phyloP scores from a whole-genome alignment of 2,329 filamentous ascomycete species.

The Neofusicoccum laricinum region DNA sequence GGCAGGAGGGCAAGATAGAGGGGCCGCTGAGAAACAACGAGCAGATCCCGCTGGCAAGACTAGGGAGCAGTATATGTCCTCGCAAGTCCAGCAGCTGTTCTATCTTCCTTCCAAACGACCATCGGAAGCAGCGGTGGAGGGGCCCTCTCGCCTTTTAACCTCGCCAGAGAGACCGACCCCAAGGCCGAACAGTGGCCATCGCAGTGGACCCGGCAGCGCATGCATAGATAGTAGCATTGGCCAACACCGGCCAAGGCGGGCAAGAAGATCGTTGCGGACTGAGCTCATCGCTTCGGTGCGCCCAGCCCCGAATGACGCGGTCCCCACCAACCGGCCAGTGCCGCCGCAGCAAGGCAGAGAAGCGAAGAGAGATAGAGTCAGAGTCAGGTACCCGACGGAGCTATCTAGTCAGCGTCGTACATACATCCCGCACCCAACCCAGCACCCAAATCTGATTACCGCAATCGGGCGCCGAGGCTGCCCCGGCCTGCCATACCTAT shows the following conservation, averaged over 20 bases:
- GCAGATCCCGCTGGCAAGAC: background rate
- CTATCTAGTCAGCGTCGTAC: background rate
- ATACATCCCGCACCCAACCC: background rate
- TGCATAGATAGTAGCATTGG: conserved; percentile 13
- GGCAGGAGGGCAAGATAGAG: background rate
- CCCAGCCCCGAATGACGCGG: background rate
- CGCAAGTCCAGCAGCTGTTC: background rate
- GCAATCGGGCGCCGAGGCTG: background rate
- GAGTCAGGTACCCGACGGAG: background rate
- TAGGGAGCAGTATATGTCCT: background rate
- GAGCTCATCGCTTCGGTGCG: background rate
- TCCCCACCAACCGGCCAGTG: background rate
- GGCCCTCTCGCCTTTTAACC: background rate
- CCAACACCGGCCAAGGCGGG: background rate
- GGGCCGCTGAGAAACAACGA: too few species aligned
- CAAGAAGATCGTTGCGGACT: background rate
- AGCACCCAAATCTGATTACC: background rate
- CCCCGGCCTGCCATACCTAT: background rate
- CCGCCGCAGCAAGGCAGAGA: background rate
- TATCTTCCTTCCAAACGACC: background rate
- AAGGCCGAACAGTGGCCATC: background rate
- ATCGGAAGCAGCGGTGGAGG: background rate
- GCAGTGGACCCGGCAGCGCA: background rate
- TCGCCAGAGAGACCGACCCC: background rate
- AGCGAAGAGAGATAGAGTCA: background rate